Evolutionary conservation across 148 eudicot genomes (phyloP).

Genomic region (Euryodendron excelsum): DNA sequence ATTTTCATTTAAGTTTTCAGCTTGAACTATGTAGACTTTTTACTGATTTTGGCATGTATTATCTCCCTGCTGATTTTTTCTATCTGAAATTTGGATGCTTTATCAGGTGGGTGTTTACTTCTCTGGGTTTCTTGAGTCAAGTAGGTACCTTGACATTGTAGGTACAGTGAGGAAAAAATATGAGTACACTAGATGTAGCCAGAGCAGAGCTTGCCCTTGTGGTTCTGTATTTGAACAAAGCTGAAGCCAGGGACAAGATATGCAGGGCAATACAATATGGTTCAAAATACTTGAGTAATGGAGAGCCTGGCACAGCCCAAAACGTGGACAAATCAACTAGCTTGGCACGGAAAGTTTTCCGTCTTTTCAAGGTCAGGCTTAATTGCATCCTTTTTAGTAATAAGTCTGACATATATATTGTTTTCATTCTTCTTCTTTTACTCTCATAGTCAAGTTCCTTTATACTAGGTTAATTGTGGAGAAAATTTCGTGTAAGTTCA

Average conservation of each 20-base stretch:
- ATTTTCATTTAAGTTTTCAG: not conserved
- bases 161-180: slow-evolving; percentile 36
- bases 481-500: not conserved
- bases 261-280: slow-evolving; percentile 99
- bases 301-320: slow-evolving; percentile 96
- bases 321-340: slow-evolving; percentile 90
- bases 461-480: not conserved
- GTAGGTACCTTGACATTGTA: slow-evolving; percentile 6
- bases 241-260: slow-evolving; percentile 98
- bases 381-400: not conserved
- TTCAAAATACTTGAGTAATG: slow-evolving; percentile 88
- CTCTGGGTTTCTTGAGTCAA: not conserved
- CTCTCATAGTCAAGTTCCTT: not conserved
- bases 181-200: slow-evolving; percentile 72
- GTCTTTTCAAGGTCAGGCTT: slow-evolving; percentile 78
- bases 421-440: not conserved
- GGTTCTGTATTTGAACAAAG: slow-evolving; percentile 88
- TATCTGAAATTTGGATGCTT: not conserved
- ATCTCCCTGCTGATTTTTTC: not conserved
- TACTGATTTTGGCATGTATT: not conserved
- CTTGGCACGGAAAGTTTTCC: slow-evolving; percentile 96
- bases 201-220: slow-evolving; percentile 84
- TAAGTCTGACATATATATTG: not conserved
- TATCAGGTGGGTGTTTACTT: not conserved
- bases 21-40: not conserved